phyloP scores from a whole-genome alignment of 495 filamentous ascomycete genomes.

The Neurospora sp. region DNA sequence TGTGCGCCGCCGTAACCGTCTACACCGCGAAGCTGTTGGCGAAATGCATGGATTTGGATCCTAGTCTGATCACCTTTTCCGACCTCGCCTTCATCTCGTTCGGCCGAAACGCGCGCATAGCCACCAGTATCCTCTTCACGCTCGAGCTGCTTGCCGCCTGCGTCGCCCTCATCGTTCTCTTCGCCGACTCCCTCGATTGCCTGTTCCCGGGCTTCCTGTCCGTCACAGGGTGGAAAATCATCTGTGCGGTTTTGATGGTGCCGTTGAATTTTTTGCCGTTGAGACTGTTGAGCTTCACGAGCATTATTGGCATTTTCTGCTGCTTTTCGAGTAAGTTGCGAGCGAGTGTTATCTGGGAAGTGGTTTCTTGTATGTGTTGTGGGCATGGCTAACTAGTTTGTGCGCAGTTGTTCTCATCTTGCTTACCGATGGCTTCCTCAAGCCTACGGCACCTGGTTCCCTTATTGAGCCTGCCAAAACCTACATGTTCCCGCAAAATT shows the following conservation, averaged over 20 bases:
- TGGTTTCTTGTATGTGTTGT: background rate
- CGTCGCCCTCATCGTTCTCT: constrained; percentile 85
- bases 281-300: constrained; percentile 76
- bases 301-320: constrained; percentile 78
- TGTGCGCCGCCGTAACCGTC: constrained; percentile 62
- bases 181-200: constrained; percentile 76
- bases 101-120: constrained; percentile 68
- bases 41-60: constrained; percentile 79
- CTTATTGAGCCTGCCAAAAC: constrained; percentile 73
- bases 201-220: constrained; percentile 61
- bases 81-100: constrained; percentile 90
- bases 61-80: constrained; percentile 70
- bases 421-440: constrained; percentile 76
- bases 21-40: constrained; percentile 84
- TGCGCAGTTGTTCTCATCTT: constrained; percentile 66
- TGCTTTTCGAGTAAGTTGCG: constrained; percentile 67
- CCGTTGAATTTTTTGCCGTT: constrained; percentile 82
- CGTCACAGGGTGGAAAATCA: constrained; percentile 70
- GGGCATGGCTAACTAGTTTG: constrained; percentile 6
- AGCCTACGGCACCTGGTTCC: constrained; percentile 69
- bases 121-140: constrained; percentile 76
- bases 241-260: constrained; percentile 70
- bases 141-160: constrained; percentile 81
- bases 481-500: constrained; percentile 70
- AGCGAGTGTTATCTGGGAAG: background rate